These are phyloP conservation scores for Yamadazyma paraphyllophila DNA, from an alignment of 805 yeast species.

Conservation along the genomic window DNA sequence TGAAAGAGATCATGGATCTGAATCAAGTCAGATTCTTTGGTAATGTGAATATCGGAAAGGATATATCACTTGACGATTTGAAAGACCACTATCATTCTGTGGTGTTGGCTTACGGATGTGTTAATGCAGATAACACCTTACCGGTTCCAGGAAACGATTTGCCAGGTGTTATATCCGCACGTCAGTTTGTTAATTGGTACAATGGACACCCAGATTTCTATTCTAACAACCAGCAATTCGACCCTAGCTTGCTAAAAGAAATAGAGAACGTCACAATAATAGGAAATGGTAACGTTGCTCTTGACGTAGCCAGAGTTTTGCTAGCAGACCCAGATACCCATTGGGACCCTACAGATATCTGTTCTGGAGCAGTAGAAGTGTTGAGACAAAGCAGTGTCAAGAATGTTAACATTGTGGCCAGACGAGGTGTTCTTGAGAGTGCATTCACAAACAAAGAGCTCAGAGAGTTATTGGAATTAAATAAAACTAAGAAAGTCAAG, in stretches of 20 bases:
- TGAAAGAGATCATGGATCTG: slow-evolving; percentile 47
- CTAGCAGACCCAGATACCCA: slow-evolving; percentile 53
- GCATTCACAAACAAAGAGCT: slow-evolving; percentile 92
- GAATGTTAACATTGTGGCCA: slow-evolving; percentile 70
- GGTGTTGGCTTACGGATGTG: slow-evolving; percentile 80
- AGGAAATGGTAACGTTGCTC: slow-evolving; percentile 97
- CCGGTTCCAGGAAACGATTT: slow-evolving; percentile 59
- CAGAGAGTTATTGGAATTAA: slow-evolving; percentile 72
- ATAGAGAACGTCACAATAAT: slow-evolving; percentile 70
- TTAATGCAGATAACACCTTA: slow-evolving; percentile 51
- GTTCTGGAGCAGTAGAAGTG: slow-evolving; percentile 54
- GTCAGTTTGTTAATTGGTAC: slow-evolving; percentile 93
- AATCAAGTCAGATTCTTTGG: slow-evolving; percentile 57
- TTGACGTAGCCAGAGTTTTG: slow-evolving; percentile 83
- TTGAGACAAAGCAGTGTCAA: slow-evolving; percentile 55
- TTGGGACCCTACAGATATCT: slow-evolving; percentile 73
- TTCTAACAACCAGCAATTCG: slow-evolving; percentile 19
- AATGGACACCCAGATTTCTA: slow-evolving; percentile 75
- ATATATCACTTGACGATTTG: slow-evolving; percentile 51
- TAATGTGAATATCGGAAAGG: slow-evolving; percentile 65
- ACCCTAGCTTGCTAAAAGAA: slow-evolving; percentile 55
- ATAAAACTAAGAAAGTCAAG: slow-evolving; percentile 45
- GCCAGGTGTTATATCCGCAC: slow-evolving; percentile 73
- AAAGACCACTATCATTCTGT: slow-evolving; percentile 64
- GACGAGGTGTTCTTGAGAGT: slow-evolving; percentile 82